These are phyloP conservation scores for Eutrema yunnanense DNA, from an alignment of 345 rosid species.

Conservation along the genomic window DNA sequence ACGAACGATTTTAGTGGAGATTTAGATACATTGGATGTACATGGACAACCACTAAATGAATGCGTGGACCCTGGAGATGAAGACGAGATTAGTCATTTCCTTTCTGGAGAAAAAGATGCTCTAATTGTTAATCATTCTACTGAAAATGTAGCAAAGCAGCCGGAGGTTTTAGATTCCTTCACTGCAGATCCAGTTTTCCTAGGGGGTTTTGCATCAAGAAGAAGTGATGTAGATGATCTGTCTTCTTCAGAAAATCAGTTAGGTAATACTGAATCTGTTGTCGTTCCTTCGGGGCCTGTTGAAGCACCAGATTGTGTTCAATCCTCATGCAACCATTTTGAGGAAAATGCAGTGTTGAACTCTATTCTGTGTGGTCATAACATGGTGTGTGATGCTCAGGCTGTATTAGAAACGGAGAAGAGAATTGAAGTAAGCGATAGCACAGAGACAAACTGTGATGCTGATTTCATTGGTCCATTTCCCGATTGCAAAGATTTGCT, in stretches of 20 bases:
- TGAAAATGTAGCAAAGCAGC: constrained; percentile 21
- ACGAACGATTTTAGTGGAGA: constrained; percentile 12
- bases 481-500: constrained; percentile 5
- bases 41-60: constrained; percentile 20
- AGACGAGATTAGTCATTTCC: constrained; percentile 1
- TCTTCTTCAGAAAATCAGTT: constrained; percentile 23
- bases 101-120: constrained; percentile 3
- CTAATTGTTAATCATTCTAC: constrained; percentile 23
- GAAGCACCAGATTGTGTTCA: constrained; percentile 28
- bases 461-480: constrained; percentile 13
- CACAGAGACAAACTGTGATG: constrained; percentile 15
- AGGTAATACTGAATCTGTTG: neutral
- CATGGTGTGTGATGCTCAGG: constrained; percentile 28
- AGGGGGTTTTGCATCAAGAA: constrained; percentile 16
- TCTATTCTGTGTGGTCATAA: constrained; percentile 16
- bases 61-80: constrained; percentile 20
- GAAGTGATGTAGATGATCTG: constrained; percentile 17
- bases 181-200: constrained; percentile 11
- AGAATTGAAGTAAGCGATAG: constrained; percentile 12
- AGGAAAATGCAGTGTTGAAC: constrained; percentile 16
- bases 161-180: constrained; percentile 21
- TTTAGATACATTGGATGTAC: constrained; percentile 9
- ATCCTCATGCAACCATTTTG: constrained; percentile 16
- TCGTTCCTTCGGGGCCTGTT: neutral
- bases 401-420: constrained; percentile 20